Evolutionary conservation across 2,329 filamentous ascomycete species (phyloP), one percentile per base, ranked within the genome.

Genomic region (Aureobasidium sp.): DNA sequence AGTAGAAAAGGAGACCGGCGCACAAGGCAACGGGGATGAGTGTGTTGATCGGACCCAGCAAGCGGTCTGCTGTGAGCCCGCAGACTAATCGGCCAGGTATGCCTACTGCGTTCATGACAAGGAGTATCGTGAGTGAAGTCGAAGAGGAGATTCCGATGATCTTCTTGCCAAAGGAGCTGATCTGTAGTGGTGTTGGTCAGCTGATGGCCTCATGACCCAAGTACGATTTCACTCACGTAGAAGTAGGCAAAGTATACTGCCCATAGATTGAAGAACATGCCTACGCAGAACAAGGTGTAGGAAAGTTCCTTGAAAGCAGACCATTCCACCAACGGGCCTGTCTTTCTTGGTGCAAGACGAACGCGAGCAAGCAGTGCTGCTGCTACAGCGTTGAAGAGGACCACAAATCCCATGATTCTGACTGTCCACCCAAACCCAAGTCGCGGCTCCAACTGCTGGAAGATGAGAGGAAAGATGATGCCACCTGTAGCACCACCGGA

Each of bases 401-500:
- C 80, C 27, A 87, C 78, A 51, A 87, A 79, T 14, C 57, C 44
- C 17, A 60, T 17, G 8, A 81, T 78, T 0, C 86, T 76, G n/a
- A 86, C 79, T 0, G 86, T 86, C 84, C 85, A 88, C 0, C 77
- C 76, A 67, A 87, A 88, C 0, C 86, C 86, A 5, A 88, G 73
- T n/a, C 75, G 76, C 0, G 84, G 82, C 1, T 87, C 72, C 12
- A 87, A 72, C 59, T 84, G 79, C 15, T 74, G 68, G 1, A 77
- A 75, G 25, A 80, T 69, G 1, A 82, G 76, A 0, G 87, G 86
- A 68, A 86, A 89, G 3, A 88, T 77, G 22, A 88, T 74, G 0
- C 86, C 85, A 0, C 87, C 87, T 0, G 81, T 82, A 0, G 79
- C 80, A 25, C 82, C 83, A 0, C 87, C 87, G 0, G 80, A 80